Percentiles rank a stretch among this genome's conserved stretches.
These are phyloP conservation scores for Acanthamoeba castellanii DNA, from an alignment of 208 protist genomes.

Conservation along the genomic window DNA sequence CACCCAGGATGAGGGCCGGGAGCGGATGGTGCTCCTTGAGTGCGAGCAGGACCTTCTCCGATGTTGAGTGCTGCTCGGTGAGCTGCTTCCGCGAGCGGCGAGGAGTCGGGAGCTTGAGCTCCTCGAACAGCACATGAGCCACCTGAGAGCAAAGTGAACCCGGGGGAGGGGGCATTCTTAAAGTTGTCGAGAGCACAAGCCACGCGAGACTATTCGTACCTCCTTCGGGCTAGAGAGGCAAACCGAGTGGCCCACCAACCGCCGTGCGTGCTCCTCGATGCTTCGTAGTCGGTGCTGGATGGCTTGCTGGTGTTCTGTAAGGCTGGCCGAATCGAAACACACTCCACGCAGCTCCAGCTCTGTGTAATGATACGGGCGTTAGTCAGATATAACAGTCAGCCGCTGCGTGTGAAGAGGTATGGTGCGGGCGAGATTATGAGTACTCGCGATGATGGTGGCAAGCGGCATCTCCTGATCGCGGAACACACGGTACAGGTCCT, in stretches of 20 bases:
- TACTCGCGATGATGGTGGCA: constrained; percentile 31
- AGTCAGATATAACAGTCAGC: neutral
- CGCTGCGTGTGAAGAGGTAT: neutral
- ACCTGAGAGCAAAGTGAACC: neutral
- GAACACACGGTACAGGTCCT: constrained; percentile 45
- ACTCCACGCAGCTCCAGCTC: constrained; percentile 55
- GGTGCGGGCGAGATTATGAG: neutral
- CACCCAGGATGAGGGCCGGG: neutral
- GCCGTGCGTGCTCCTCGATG: constrained; percentile 11
- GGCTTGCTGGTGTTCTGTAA: neutral
- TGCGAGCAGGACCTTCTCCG: constrained; percentile 39
- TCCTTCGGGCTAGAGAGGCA: constrained; percentile 64
- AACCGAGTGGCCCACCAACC: constrained; percentile 4
- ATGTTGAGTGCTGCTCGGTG: constrained; percentile 2
- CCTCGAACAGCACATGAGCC: constrained; percentile 64
- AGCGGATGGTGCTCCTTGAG: constrained; percentile 28
- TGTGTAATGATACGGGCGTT: neutral
- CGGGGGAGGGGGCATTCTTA: neutral
- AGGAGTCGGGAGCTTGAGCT: constrained; percentile 69
- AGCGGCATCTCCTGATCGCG: constrained; percentile 55
- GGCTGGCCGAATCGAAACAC: constrained; percentile 9
- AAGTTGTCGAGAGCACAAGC: neutral
- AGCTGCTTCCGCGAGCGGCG: constrained; percentile 25
- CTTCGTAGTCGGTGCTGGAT: neutral
- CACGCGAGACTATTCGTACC: neutral